Percentiles rank a stretch among this genome's conserved stretches.
Conservation (phyloP, 169 alveolate genomes). For the Plasmodium inui region DNA sequence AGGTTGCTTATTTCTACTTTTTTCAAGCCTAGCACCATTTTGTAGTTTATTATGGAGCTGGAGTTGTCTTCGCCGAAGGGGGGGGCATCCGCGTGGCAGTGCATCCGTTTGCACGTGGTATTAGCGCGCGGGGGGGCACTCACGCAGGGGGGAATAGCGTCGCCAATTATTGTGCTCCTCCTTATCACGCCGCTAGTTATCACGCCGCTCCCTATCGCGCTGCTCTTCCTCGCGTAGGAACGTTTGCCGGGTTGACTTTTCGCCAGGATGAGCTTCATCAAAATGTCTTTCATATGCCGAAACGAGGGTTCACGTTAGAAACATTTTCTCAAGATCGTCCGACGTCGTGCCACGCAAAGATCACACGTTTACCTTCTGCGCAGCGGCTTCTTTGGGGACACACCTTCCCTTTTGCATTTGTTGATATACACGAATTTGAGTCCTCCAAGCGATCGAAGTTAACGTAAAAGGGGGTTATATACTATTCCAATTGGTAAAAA, state of each 20-base stretch:
- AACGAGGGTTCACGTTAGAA: background rate
- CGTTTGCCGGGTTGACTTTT: background rate
- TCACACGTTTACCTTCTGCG: background rate
- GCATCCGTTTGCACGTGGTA: background rate
- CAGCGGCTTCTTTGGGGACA: background rate
- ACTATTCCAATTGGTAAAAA: background rate
- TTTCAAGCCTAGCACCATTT: slow-evolving; percentile 71
- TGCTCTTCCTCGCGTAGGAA: background rate
- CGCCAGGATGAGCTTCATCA: background rate
- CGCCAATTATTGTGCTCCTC: background rate
- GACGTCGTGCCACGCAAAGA: background rate
- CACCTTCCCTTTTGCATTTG: background rate
- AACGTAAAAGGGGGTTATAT: background rate
- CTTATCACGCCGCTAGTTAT: background rate
- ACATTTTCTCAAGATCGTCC: background rate
- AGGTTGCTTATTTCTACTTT: slow-evolving; percentile 40
- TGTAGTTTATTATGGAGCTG: slow-evolving; percentile 56
- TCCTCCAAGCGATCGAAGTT: background rate
- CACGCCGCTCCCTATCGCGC: background rate
- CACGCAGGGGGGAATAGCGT: background rate
- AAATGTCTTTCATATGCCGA: background rate
- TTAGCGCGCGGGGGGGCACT: background rate
- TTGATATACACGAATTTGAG: background rate
- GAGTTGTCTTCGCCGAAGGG: background rate
- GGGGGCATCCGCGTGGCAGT: background rate